Evolutionary conservation across 1,284 basidiomycete genomes (phyloP).

Genomic region (Puccinia horiana): DNA sequence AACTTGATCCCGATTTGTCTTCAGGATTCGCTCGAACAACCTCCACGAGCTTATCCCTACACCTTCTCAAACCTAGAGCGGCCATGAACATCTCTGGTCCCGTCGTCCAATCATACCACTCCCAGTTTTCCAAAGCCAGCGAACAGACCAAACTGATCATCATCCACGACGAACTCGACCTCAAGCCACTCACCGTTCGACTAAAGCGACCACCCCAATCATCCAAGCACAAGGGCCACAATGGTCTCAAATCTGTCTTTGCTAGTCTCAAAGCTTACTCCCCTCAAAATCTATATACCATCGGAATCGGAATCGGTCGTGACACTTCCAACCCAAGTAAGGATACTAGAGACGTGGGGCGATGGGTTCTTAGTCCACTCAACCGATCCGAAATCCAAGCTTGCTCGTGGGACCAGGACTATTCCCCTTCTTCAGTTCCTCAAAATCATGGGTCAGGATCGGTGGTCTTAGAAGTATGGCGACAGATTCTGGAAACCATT

Average conservation of each 20-base stretch:
- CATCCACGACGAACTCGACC: conserved; percentile 41
- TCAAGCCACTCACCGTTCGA: conserved; percentile 8
- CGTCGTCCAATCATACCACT: conserved; percentile 27
- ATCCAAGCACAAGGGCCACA: conserved; percentile 34
- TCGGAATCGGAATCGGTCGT: conserved; percentile 35
- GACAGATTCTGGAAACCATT: background rate
- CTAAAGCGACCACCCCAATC: conserved; percentile 22
- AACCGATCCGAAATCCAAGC: conserved; percentile 35
- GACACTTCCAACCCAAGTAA: conserved; percentile 13
- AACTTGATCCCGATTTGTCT: background rate
- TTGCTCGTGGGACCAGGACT: conserved; percentile 20
- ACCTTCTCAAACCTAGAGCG: conserved; percentile 35
- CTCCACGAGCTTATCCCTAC: background rate
- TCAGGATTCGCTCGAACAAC: background rate
- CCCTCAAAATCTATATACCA: background rate
- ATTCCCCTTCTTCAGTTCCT: background rate
- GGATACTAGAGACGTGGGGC: conserved; percentile 9
- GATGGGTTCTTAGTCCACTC: conserved; percentile 35
- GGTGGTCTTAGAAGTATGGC: conserved; percentile 23
- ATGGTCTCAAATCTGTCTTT: conserved; percentile 31
- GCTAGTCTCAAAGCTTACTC: conserved; percentile 11
- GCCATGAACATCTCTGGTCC: conserved; percentile 38
- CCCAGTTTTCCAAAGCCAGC: conserved; percentile 1
- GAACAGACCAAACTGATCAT: conserved; percentile 7
- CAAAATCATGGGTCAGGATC: background rate